Conservation (phyloP, 805 yeast species). For the Kurtzmaniella cleridarum region DNA sequence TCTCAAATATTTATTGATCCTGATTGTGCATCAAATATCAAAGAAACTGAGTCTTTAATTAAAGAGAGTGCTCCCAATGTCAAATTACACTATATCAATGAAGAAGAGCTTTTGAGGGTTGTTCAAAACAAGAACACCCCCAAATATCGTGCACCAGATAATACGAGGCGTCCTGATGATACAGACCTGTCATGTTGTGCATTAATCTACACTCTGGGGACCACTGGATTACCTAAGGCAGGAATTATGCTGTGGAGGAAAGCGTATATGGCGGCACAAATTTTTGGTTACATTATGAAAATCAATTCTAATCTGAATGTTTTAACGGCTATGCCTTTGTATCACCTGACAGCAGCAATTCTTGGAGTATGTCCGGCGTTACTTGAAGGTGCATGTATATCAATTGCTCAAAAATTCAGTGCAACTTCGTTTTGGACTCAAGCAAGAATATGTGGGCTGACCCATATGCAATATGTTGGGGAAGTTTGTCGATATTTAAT, state of each 20-base stretch:
- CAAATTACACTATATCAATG: constrained; percentile 46
- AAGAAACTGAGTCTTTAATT: constrained; percentile 41
- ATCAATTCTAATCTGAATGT: constrained; percentile 51
- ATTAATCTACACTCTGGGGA: constrained; percentile 87
- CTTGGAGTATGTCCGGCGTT: constrained; percentile 73
- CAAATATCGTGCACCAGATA: constrained; percentile 49
- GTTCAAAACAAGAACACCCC: constrained; percentile 37
- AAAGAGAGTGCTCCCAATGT: constrained; percentile 31
- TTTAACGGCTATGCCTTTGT: constrained; percentile 91
- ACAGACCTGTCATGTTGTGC: constrained; percentile 59
- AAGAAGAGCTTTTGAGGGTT: constrained; percentile 41
- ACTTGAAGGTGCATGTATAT: constrained; percentile 64
- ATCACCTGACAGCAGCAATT: constrained; percentile 91
- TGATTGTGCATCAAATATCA: constrained; percentile 51
- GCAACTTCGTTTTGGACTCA: constrained; percentile 88
- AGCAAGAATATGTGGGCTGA: constrained; percentile 62
- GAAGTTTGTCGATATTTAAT: constrained; percentile 86
- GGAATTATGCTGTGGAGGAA: constrained; percentile 93
- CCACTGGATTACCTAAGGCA: constrained; percentile 91
- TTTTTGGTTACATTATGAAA: constrained; percentile 67
- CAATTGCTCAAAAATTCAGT: constrained; percentile 77
- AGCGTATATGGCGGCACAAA: constrained; percentile 59
- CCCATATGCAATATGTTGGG: constrained; percentile 90
- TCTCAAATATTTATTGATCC: constrained; percentile 70
- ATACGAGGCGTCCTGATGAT: constrained; percentile 53